phyloP scores from a whole-genome alignment of 768 basidiomycete genomes.

The Mycena venus region DNA sequence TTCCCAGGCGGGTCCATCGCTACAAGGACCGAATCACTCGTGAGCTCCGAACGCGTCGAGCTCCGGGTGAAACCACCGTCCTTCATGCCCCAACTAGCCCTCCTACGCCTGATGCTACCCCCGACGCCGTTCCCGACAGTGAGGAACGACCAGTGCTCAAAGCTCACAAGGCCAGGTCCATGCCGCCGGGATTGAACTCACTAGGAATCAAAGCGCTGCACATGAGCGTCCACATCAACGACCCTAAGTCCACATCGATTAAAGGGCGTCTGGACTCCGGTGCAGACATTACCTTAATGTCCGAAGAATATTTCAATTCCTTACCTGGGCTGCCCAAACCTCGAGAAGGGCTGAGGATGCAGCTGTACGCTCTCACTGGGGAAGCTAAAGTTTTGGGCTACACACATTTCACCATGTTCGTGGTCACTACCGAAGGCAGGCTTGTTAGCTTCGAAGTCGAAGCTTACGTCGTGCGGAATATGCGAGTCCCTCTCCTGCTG shows the following conservation, averaged over 20 bases:
- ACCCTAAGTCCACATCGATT: background rate
- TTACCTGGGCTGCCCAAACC: background rate
- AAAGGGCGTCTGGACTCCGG: conserved; percentile 27
- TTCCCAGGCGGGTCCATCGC: background rate
- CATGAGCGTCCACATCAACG: background rate
- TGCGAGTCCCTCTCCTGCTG: conserved; percentile 43
- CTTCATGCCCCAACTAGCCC: background rate
- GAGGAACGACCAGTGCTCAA: too few relatives aligned
- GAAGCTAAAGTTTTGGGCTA: conserved; percentile 36
- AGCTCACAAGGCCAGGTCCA: background rate
- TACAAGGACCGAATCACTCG: background rate
- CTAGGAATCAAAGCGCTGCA: conserved; percentile 23
- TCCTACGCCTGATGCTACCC: background rate
- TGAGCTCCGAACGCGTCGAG: too few relatives aligned
- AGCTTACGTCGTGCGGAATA: conserved; percentile 41
- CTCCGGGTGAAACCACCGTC: background rate
- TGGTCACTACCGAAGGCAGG: background rate
- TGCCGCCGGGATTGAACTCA: background rate
- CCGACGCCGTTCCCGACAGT: too few relatives aligned
- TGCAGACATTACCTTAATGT: conserved; percentile 30
- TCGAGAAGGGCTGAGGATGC: conserved; percentile 19
- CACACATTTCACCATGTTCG: conserved; percentile 22
- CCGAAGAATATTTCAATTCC: conserved; percentile 17
- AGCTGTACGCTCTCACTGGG: conserved; percentile 21
- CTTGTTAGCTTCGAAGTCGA: conserved; percentile 33